Evolutionary conservation across 371 early-diverging fungal species (phyloP).

Genomic region (Amoeboaphelidium protococcarum): DNA sequence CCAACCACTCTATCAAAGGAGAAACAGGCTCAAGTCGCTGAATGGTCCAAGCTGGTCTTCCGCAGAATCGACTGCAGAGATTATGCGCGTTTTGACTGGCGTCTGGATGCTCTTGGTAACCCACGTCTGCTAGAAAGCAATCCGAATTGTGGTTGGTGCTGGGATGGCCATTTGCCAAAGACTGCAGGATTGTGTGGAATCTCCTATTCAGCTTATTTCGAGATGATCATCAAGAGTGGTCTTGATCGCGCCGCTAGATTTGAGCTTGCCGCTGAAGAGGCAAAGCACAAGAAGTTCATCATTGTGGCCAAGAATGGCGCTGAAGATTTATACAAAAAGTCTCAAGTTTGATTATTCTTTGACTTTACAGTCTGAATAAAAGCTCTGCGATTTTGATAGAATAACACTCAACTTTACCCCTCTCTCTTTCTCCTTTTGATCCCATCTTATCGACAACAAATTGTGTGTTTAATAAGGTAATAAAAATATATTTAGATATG

Average conservation of each 20-base stretch:
- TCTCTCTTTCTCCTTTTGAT: no score
- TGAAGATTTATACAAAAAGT: background rate
- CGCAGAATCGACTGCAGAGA: background rate
- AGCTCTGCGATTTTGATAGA: no score
- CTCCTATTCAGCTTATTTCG: background rate
- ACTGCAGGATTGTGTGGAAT: background rate
- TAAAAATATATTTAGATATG: no score
- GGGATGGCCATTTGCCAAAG: constrained; percentile 1
- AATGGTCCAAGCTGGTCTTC: background rate
- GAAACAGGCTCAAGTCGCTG: background rate
- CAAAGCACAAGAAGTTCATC: background rate
- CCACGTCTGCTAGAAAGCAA: background rate
- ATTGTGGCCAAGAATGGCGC: background rate
- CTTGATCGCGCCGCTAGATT: background rate
- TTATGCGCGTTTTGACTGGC: background rate
- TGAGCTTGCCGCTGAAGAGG: background rate
- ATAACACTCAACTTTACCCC: no score
- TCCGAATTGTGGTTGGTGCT: constrained; percentile 1
- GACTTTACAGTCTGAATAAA: no score
- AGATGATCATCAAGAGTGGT: background rate
- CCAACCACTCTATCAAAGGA: background rate
- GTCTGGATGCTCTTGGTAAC: background rate
- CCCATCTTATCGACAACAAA: no score
- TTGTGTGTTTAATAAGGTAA: no score
- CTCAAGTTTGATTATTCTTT: background rate